Conservation (phyloP, 2,329 filamentous ascomycete species). For the Orbilia javanica region DNA sequence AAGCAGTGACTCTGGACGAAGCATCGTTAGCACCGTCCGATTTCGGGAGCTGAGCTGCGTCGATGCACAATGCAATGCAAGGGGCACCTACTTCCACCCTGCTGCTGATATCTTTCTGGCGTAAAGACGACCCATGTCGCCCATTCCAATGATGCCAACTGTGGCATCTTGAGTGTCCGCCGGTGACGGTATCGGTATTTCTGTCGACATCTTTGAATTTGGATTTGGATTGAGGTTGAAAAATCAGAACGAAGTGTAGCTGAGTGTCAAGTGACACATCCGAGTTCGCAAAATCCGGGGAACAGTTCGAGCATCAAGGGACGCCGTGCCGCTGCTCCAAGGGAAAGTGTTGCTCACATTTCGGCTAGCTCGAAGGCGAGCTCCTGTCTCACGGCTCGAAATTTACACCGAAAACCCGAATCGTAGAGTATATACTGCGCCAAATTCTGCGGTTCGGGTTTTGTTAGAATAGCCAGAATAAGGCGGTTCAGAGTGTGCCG, state of each 20-base stretch:
- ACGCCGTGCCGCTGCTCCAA: no score
- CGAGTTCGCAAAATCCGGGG: conserved; percentile 10
- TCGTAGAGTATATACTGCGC: no score
- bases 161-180: conserved; percentile 65
- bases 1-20: conserved; percentile 83
- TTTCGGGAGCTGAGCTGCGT: conserved; percentile 58
- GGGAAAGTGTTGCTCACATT: no score
- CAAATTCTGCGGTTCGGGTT: no score
- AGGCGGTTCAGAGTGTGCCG: no score
- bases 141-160: conserved; percentile 97
- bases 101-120: conserved; percentile 86
- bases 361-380: no score
- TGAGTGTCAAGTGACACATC: conserved; percentile 20
- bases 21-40: conserved; percentile 58
- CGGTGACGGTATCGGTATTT: conserved; percentile 17
- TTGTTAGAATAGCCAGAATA: no score
- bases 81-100: conserved; percentile 87
- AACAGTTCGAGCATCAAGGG: not conserved
- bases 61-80: not conserved
- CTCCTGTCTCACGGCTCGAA: no score
- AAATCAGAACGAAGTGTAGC: not conserved
- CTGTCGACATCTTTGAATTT: conserved; percentile 28
- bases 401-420: not conserved
- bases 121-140: conserved; percentile 99
- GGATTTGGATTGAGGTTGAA: conserved; percentile 8